Evolutionary conservation across 78 protist genomes (phyloP).

Genomic region (Andalucia godoyi): DNA sequence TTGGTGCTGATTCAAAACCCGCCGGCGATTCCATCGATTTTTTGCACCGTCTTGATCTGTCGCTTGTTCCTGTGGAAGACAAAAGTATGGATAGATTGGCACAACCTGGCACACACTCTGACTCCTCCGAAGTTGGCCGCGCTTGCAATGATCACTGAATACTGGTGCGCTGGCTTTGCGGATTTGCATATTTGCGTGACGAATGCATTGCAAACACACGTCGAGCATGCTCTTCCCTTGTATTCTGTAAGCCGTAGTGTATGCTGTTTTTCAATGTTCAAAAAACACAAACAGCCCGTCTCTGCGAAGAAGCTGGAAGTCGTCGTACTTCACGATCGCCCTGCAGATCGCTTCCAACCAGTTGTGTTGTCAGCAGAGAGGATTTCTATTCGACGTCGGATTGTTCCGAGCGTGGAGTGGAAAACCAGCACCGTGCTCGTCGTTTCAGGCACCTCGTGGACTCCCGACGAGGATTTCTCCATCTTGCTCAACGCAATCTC

Average conservation of each 20-base stretch:
- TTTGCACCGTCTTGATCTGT: constrained; percentile 34
- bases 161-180: constrained; percentile 4
- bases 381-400: too few species aligned
- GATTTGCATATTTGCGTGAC: constrained; percentile 59
- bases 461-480: constrained; percentile 79
- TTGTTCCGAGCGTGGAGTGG: too few species aligned
- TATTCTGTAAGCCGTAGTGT: too few species aligned
- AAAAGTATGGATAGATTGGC: constrained; percentile 84
- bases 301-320: too few species aligned
- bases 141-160: neutral
- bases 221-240: too few species aligned
- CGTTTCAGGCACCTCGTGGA: constrained; percentile 68
- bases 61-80: constrained; percentile 27
- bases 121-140: constrained; percentile 33
- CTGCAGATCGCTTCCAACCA: too few species aligned
- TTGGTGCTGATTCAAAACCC: constrained; percentile 65
- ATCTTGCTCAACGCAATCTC: constrained; percentile 44
- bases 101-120: constrained; percentile 85
- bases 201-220: constrained; percentile 37
- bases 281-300: too few species aligned
- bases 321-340: too few species aligned
- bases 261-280: too few species aligned
- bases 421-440: constrained; percentile 25
- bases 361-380: too few species aligned
- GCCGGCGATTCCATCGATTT: constrained; percentile 87